Percentiles rank a stretch among this genome's conserved stretches.
phyloP scores from a whole-genome alignment of 768 basidiomycete genomes.

The Suillus brevipes region DNA sequence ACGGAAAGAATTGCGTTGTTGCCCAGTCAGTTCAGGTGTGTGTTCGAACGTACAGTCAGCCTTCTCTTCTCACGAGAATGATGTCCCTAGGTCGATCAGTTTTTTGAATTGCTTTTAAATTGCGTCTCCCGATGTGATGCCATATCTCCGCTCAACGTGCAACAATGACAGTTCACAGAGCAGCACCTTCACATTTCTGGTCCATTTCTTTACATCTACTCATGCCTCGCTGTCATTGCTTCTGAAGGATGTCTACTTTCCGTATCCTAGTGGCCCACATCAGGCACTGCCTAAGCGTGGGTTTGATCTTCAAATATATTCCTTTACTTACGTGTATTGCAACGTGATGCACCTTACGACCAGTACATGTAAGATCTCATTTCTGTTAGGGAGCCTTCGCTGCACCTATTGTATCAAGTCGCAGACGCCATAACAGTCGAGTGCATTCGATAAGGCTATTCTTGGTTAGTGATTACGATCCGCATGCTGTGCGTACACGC shows the following conservation, averaged over 20 bases:
- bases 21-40: conserved; percentile 65
- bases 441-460: background rate
- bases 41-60: background rate
- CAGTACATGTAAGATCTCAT: background rate
- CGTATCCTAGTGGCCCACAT: background rate
- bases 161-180: conserved; percentile 6
- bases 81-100: conserved; percentile 50
- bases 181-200: background rate
- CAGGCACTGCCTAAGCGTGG: background rate
- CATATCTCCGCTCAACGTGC: conserved; percentile 57
- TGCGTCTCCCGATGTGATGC: conserved; percentile 59
- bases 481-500: background rate
- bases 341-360: background rate
- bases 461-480: background rate
- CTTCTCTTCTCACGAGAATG: conserved; percentile 5
- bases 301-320: too few species aligned
- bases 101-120: conserved; percentile 66
- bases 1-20: conserved; percentile 77
- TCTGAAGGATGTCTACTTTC: background rate
- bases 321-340: background rate
- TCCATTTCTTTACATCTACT: background rate
- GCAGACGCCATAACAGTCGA: background rate
- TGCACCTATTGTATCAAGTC: background rate
- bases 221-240: background rate
- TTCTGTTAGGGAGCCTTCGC: background rate